phyloP scores from a whole-genome alignment of 768 basidiomycete species.

The Harrya chromipes region DNA sequence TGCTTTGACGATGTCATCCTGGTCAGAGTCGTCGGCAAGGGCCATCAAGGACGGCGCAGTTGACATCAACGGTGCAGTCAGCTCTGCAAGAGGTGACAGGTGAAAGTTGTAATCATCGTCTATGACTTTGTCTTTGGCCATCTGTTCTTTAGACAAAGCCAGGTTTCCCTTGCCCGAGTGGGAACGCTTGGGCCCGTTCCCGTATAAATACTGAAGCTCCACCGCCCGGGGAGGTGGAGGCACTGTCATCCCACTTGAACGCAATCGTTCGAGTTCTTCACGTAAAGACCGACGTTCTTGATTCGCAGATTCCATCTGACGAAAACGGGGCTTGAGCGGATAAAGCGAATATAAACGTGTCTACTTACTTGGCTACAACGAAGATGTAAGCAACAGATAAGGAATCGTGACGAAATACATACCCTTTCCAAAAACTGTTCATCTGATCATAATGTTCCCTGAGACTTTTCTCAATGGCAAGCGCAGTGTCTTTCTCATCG shows the following conservation, averaged over 20 bases:
- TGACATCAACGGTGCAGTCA: slow-evolving; percentile 24
- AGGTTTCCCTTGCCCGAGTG: slow-evolving; percentile 15
- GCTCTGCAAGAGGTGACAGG: slow-evolving; percentile 31
- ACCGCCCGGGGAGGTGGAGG: slow-evolving; percentile 14
- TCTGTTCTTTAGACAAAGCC: slow-evolving; percentile 11
- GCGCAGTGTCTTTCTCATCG: slow-evolving; percentile 51
- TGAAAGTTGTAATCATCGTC: slow-evolving; percentile 30
- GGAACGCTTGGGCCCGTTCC: slow-evolving; percentile 21
- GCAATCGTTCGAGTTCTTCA: slow-evolving; percentile 25
- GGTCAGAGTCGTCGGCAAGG: slow-evolving; percentile 29
- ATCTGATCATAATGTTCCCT: slow-evolving; percentile 50
- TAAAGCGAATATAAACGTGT: background rate
- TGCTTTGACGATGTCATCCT: slow-evolving; percentile 22
- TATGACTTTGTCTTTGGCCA: slow-evolving; percentile 20
- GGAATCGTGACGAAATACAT: slow-evolving; percentile 15
- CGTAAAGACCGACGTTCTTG: slow-evolving; percentile 28
- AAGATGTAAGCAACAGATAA: slow-evolving; percentile 19
- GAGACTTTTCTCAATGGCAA: slow-evolving; percentile 50
- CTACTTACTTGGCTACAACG: slow-evolving; percentile 35
- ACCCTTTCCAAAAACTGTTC: slow-evolving; percentile 40
- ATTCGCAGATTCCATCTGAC: slow-evolving; percentile 23
- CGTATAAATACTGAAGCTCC: slow-evolving; percentile 24
- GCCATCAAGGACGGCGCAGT: slow-evolving; percentile 29
- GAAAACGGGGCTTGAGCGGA: slow-evolving; percentile 8
- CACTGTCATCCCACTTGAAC: slow-evolving; percentile 11